Conservation (phyloP, 768 basidiomycete genomes). For the Chalciporus chontae region DNA sequence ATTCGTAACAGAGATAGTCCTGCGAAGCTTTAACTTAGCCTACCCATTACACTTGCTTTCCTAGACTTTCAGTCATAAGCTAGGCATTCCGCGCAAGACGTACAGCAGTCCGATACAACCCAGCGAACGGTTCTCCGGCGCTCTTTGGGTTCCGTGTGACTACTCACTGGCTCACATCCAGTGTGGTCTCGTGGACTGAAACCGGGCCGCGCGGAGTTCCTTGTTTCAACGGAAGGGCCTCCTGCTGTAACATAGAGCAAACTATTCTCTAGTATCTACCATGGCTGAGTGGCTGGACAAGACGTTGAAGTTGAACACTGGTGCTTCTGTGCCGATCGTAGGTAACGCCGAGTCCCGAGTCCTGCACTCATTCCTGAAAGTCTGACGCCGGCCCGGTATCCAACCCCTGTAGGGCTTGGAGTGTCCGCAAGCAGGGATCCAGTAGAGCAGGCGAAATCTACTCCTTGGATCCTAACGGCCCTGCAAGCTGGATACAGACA, state of each 20-base stretch:
- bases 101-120: too few relatives aligned
- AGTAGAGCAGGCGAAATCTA: background rate
- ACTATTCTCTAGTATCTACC: background rate
- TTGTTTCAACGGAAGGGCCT: background rate
- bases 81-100: too few relatives aligned
- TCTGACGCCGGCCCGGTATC: background rate
- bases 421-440: background rate
- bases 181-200: background rate
- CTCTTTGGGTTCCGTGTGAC: too few relatives aligned
- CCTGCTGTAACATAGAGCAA: background rate
- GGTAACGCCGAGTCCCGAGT: constrained; percentile 3
- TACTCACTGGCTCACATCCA: background rate
- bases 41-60: too few relatives aligned
- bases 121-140: too few relatives aligned
- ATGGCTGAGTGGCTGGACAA: constrained; percentile 3
- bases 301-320: constrained; percentile 25
- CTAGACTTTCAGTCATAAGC: too few relatives aligned
- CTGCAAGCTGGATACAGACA: constrained; percentile 40
- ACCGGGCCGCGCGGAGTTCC: background rate
- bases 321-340: constrained; percentile 12
- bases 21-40: background rate
- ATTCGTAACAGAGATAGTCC: background rate
- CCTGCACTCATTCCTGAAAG: background rate
- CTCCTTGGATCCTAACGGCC: background rate
- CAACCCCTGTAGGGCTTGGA: background rate